phyloP scores from a whole-genome alignment of 495 filamentous ascomycete species.

The Rostrohypoxylon terebratum region DNA sequence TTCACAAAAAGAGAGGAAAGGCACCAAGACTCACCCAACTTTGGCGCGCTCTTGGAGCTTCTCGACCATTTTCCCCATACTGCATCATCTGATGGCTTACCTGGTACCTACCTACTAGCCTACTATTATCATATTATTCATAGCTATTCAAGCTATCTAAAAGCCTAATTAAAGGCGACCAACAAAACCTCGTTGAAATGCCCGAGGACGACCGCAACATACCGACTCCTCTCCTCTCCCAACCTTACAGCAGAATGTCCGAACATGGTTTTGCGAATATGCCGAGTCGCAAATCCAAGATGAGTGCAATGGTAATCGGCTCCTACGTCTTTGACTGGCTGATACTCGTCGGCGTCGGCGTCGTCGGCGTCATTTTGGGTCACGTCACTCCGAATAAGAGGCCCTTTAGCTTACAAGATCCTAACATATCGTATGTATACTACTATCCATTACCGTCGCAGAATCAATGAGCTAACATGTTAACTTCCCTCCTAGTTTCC shows the following conservation, averaged over 20 bases:
- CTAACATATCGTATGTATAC: slow-evolving; percentile 58
- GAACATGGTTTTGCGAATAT: slow-evolving; percentile 34
- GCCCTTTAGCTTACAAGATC: slow-evolving; percentile 61
- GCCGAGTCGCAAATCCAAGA: slow-evolving; percentile 39
- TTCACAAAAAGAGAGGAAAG: not conserved
- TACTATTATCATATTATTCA: not conserved
- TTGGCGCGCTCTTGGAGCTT: slow-evolving; percentile 5
- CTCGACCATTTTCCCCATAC: slow-evolving; percentile 12
- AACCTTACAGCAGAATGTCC: slow-evolving; percentile 49
- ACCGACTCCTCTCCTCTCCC: slow-evolving; percentile 37
- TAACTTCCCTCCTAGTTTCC: slow-evolving; percentile 74
- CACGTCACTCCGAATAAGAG: slow-evolving; percentile 68
- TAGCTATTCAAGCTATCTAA: slow-evolving; percentile 1
- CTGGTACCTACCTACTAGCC: not conserved
- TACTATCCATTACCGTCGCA: slow-evolving; percentile 15
- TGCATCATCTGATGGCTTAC: slow-evolving; percentile 1
- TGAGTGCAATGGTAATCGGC: slow-evolving; percentile 48
- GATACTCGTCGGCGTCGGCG: slow-evolving; percentile 55
- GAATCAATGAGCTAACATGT: slow-evolving; percentile 67
- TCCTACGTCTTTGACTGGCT: slow-evolving; percentile 63
- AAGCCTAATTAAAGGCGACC: slow-evolving; percentile 29
- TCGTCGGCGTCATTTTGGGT: slow-evolving; percentile 59
- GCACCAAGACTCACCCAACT: slow-evolving; percentile 4
- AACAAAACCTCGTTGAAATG: slow-evolving; percentile 36
- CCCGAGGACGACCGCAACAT: slow-evolving; percentile 36